Evolutionary conservation across 2,329 filamentous ascomycete species (phyloP), one percentile per base, ranked within the genome.

Genomic region (Karstenula rhodostoma): DNA sequence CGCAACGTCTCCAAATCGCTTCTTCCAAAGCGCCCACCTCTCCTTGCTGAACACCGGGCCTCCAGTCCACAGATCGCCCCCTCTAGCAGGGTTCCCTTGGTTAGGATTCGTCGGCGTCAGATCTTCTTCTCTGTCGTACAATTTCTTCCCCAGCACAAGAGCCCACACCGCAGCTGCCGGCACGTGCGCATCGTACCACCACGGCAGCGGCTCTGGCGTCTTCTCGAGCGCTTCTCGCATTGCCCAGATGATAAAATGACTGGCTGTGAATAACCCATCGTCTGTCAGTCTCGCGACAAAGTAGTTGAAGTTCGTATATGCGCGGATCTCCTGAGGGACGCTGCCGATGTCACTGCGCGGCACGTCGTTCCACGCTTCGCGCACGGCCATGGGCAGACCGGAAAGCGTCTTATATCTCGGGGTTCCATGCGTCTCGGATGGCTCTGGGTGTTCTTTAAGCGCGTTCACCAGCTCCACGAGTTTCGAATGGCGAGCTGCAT

Each of bases 1-100:
- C 2, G 56, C 60, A 37, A 77, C 56, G 15, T 63, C 65, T 0
- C 61, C 67, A 60, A 77, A 73, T 47, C 73, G 66, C 43, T 69
- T 66, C 53, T 73, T 74, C 74, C 75, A 77, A 12, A 76, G 61
- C 8, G 54, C 60, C 74, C 74, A 77, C 37, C 74, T 67, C 57
- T 67, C 69, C 49, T 71, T 72, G 50, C 70, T 74, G 48, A 76
- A 75, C 53, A 65, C 73, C 3, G 66, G 42, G 35, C 62, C 71
- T 1, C 73, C 73, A 19, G 65, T 71, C 73, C 73, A 77, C 17
- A 75, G 33, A 25, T 69, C 62, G 0, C 73, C 73, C 1, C 71
- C 72, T 17, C 53, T 66, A 8, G 61, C 73, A 13, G 74, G 73
- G 58, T 75, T 73, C 17, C 73, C 73, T 19, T 67, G 48, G 19